A percentile compares a stretch with the other conserved stretches of the same genome.
These are phyloP conservation scores for Russula compacta DNA, from an alignment of 768 basidiomycete species.

Conservation along the genomic window DNA sequence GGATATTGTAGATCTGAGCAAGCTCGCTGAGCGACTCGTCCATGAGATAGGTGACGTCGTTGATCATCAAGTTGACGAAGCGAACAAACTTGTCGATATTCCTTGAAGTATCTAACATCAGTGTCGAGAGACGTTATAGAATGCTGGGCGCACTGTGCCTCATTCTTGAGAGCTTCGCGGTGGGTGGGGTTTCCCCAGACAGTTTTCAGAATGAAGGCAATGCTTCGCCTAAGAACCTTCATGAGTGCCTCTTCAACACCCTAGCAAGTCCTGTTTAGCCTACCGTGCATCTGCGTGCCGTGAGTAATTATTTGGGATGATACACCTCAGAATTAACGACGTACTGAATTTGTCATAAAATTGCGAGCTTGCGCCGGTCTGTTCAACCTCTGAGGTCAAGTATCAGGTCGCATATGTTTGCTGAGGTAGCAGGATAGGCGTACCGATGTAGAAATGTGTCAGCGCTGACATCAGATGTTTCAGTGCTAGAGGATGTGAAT, in stretches of 20 bases:
- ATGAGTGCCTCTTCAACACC: background rate
- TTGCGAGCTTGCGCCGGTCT: conserved; percentile 94
- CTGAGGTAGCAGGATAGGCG: conserved; percentile 19
- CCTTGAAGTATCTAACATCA: conserved; percentile 30
- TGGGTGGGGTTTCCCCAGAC: conserved; percentile 90
- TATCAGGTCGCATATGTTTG: background rate
- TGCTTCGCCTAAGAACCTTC: conserved; percentile 57
- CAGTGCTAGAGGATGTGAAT: conserved; percentile 75
- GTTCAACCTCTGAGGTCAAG: conserved; percentile 72
- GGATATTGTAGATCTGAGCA: conserved; percentile 78
- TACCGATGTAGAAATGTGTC: conserved; percentile 92
- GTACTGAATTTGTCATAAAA: conserved; percentile 97
- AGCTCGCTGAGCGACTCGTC: conserved; percentile 91
- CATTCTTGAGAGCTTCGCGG: conserved; percentile 72
- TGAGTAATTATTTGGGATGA: background rate
- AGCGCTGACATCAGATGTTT: conserved; percentile 85
- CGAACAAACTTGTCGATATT: conserved; percentile 89
- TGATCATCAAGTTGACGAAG: conserved; percentile 97
- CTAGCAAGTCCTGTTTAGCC: conserved; percentile 13
- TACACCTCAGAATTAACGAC: conserved; percentile 26
- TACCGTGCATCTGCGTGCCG: conserved; percentile 42
- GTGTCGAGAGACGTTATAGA: background rate
- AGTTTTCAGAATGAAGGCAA: conserved; percentile 77
- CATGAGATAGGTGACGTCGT: conserved; percentile 97
- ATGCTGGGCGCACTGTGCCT: conserved; percentile 52